Base-by-base conservation (phyloP, 495 filamentous ascomycete species). In the Entonaema liquescens region DNA sequence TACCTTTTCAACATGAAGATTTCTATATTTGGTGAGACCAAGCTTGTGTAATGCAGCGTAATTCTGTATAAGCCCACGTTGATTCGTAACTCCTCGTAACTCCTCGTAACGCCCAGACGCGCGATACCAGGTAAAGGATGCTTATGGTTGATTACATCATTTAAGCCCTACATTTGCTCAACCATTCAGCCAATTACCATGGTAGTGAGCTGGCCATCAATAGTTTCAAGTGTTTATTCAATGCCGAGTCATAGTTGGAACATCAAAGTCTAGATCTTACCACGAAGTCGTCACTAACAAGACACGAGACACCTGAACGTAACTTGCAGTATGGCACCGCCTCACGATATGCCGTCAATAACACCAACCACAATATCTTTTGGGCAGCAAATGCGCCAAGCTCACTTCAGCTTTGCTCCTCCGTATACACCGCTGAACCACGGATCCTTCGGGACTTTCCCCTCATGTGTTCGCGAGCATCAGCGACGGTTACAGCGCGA, bases 381-480 rank as follows among this genome's bases (percentile, higher is more conserved):
- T 61, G 81, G 80, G 38, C 74, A 71, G 35, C 47, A 72, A 68
- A 80, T 81, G 75, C 77, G 79, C 31, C 70, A 73, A 5, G 66
- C 67, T 29, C 76, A 78, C 52, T 82, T 81, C 76, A 68, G 60
- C 63, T 83, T 82, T 60, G 77, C 73, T 21, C 33, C 65, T n/a
- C 65, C 64, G 9, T 81, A 78, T 47, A 77, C 71, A 60, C 79
- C 79, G 21, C 65, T 82, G 26, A 83, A 83, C 57, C 81, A 83
- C 44, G 80, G 80, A 21, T 82, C 80, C 13, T 81, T 77, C 65
- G 80, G 81, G 1, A 74, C 80, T 40, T 76, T 74, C 59, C 81
- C 81, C 6, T 63, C 64, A 17, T 47, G 60, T 7, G 78, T 83
- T 44, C 70, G 69, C 47, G 76, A 78, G 13, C 63, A 74, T 52